Evolutionary conservation across 176 grass and related monocot species (phyloP).

Genomic region (Oryza officinalis): DNA sequence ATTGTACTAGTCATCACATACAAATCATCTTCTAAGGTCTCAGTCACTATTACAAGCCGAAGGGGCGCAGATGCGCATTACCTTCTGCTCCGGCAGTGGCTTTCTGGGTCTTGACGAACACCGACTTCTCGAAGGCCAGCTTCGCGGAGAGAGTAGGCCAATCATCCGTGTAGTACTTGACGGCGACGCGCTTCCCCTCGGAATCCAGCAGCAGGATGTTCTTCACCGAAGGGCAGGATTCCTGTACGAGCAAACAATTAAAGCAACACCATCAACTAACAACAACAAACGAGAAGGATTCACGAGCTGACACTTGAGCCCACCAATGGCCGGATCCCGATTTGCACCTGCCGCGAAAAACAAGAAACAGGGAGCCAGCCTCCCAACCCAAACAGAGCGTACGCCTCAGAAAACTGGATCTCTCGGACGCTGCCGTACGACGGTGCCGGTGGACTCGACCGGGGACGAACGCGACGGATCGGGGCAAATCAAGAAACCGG

Average conservation of each 20-base stretch:
- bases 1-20: not conserved
- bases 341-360: not conserved
- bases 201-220: constrained; percentile 86
- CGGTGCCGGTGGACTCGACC: not conserved
- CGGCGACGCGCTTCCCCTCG: constrained; percentile 84
- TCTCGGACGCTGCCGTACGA: not conserved
- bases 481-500: constrained; percentile 4
- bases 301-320: not conserved
- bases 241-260: constrained; percentile 28
- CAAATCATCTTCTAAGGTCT: not conserved
- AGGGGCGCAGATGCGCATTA: not conserved
- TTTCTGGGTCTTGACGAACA: constrained; percentile 87
- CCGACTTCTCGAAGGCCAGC: constrained; percentile 85
- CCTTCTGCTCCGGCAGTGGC: constrained; percentile 62
- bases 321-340: constrained; percentile 30
- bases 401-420: not conserved
- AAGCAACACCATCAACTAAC: not conserved
- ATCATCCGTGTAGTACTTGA: constrained; percentile 90
- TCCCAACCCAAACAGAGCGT: not conserved
- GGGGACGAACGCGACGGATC: constrained; percentile 22
- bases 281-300: not conserved
- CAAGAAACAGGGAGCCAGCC: not conserved
- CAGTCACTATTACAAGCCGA: not conserved
- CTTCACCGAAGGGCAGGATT: constrained; percentile 66
- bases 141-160: constrained; percentile 73